These are phyloP conservation scores for Parathielavia hyrcaniae DNA, from an alignment of 495 filamentous ascomycete species.

Conservation along the genomic window DNA sequence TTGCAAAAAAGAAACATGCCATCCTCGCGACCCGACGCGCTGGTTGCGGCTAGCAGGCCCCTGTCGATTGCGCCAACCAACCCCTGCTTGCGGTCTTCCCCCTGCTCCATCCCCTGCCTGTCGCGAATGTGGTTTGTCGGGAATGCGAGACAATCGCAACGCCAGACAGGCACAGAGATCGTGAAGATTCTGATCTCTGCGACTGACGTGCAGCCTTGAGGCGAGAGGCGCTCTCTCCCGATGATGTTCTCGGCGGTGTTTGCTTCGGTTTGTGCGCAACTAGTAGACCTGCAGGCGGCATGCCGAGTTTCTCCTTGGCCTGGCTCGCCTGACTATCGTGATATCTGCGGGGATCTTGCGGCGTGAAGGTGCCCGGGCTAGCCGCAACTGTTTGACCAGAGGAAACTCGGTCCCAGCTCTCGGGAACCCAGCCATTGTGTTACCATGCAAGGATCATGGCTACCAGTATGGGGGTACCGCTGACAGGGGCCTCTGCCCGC, in stretches of 20 bases:
- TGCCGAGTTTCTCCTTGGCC: background rate
- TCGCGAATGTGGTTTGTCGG: constrained; percentile 5
- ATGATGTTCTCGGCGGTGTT: background rate
- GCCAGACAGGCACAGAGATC: background rate
- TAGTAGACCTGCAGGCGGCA: background rate
- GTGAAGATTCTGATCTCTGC: background rate
- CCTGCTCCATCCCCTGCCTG: constrained; percentile 16
- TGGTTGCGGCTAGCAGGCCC: constrained; percentile 30
- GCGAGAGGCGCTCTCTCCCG: background rate
- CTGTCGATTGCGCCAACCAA: constrained; percentile 25
- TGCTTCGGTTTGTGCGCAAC: background rate
- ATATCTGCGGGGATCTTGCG: background rate
- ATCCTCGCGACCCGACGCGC: constrained; percentile 19
- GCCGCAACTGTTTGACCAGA: constrained; percentile 16
- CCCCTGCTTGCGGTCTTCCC: constrained; percentile 20
- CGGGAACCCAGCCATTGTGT: constrained; percentile 17
- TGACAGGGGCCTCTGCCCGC: background rate
- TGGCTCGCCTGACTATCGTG: background rate
- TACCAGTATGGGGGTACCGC: background rate
- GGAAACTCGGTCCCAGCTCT: constrained; percentile 15
- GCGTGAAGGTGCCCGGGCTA: constrained; percentile 11
- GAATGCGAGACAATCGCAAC: background rate
- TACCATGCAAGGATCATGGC: constrained; percentile 15
- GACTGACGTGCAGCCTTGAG: constrained; percentile 13
- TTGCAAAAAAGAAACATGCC: constrained; percentile 9